A percentile compares a stretch with the other conserved stretches of the same genome.
phyloP scores from a whole-genome alignment of 805 yeast species.

The Pichia deserticola region DNA sequence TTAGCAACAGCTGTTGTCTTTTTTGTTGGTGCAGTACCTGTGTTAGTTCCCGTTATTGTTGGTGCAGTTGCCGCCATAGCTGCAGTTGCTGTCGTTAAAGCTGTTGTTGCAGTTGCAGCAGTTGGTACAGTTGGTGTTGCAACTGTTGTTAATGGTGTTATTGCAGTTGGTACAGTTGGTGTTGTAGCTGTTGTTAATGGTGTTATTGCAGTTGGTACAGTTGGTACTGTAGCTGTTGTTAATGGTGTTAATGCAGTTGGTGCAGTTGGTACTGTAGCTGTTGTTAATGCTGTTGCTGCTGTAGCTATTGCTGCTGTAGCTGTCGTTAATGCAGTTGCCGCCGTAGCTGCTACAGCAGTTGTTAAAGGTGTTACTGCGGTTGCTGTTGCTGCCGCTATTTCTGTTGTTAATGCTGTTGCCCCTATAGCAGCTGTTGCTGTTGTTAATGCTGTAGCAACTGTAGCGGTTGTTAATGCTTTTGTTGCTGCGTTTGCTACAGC shows the following conservation, averaged over 20 bases:
- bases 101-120: conserved; percentile 1
- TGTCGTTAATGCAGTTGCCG: neutral
- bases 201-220: neutral
- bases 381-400: conserved; percentile 2
- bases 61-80: conserved; percentile 2
- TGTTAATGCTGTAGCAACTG: neutral
- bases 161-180: conserved; percentile 13
- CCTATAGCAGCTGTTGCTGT: neutral
- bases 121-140: conserved; percentile 3
- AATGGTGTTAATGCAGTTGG: conserved; percentile 15
- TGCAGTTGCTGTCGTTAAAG: neutral
- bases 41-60: neutral
- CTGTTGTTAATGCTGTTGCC: conserved; percentile 2
- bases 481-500: neutral
- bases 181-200: neutral
- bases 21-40: conserved; percentile 3
- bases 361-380: neutral
- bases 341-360: neutral
- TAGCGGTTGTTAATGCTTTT: neutral
- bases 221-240: conserved; percentile 1
- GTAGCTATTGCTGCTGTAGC: neutral
- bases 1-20: conserved; percentile 6
- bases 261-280: conserved; percentile 4
- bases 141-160: conserved; percentile 1
- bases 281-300: neutral